Evolutionary conservation across 2,329 filamentous ascomycete genomes (phyloP).

Genomic region (Penicillium oxalicum): DNA sequence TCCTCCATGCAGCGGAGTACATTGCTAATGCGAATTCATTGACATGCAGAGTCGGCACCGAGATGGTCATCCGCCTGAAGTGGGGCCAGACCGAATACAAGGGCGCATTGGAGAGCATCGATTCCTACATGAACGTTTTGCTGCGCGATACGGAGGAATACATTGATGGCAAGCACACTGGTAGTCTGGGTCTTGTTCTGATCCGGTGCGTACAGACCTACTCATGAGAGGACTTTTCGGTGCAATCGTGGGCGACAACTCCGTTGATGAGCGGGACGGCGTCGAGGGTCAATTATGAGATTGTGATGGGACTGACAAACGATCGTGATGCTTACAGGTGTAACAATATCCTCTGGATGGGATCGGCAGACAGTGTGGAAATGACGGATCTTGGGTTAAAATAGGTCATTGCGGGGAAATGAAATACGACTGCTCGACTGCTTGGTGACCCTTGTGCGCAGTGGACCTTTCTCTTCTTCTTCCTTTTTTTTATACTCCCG

Average conservation of each 20-base stretch:
- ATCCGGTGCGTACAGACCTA: conserved; percentile 61
- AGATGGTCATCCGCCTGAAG: conserved; percentile 88
- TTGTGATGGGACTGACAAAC: background rate
- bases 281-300: background rate
- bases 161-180: conserved; percentile 79
- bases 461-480: no score
- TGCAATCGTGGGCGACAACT: background rate
- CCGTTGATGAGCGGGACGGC: no score
- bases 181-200: conserved; percentile 79
- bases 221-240: no score
- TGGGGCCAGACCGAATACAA: conserved; percentile 99
- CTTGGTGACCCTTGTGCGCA: no score
- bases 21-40: background rate
- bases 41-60: conserved; percentile 67
- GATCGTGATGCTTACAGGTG: conserved; percentile 49
- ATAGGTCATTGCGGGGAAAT: conserved; percentile 10
- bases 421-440: background rate
- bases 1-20: background rate
- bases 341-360: conserved; percentile 97
- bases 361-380: conserved; percentile 48
- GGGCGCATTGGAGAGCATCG: conserved; percentile 82
- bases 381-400: conserved; percentile 41
- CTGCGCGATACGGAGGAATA: conserved; percentile 86
- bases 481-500: no score
- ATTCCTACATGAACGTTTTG: conserved; percentile 99